Conservation (phyloP, 2,329 filamentous ascomycete species). For the Xylaria sp. region DNA sequence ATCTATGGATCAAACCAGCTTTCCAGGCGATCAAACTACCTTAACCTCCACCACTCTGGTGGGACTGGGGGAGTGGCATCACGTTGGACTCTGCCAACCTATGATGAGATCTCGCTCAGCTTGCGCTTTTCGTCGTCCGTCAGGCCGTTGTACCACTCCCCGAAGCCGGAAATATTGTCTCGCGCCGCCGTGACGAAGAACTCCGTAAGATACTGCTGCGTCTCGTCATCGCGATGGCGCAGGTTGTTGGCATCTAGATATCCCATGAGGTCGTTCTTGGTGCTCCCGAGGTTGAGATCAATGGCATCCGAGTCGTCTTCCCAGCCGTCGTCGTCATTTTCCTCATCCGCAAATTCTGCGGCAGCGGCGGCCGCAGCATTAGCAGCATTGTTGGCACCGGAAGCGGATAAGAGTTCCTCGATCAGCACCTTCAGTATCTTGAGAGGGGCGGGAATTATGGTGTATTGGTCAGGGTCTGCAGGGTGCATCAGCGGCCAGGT, state of each 20-base stretch:
- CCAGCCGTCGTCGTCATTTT: conserved; percentile 81
- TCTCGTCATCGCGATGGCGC: conserved; percentile 85
- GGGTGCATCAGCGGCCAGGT: not conserved
- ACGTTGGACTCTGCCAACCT: not conserved
- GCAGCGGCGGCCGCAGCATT: conserved; percentile 65
- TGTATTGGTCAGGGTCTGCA: conserved; percentile 84
- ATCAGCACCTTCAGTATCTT: conserved; percentile 97
- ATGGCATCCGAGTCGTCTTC: conserved; percentile 80
- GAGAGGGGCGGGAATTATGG: conserved; percentile 80
- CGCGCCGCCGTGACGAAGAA: conserved; percentile 71
- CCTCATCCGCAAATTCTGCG: conserved; percentile 59
- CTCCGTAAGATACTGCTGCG: conserved; percentile 78
- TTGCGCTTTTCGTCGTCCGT: conserved; percentile 60
- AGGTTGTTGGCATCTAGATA: conserved; percentile 63
- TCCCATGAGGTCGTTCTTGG: conserved; percentile 79
- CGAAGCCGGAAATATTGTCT: conserved; percentile 60
- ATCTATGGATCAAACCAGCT: no score
- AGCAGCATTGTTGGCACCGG: conserved; percentile 63
- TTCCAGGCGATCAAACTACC: no score
- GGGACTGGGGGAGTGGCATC: no score
- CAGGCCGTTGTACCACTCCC: conserved; percentile 59
- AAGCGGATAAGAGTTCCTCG: conserved; percentile 84
- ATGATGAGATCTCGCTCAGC: conserved; percentile 53
- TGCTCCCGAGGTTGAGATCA: conserved; percentile 72
- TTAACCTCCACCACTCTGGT: no score